Conservation (phyloP, 192 early-diverging fungal species). For the Chytriomyces confervae region DNA sequence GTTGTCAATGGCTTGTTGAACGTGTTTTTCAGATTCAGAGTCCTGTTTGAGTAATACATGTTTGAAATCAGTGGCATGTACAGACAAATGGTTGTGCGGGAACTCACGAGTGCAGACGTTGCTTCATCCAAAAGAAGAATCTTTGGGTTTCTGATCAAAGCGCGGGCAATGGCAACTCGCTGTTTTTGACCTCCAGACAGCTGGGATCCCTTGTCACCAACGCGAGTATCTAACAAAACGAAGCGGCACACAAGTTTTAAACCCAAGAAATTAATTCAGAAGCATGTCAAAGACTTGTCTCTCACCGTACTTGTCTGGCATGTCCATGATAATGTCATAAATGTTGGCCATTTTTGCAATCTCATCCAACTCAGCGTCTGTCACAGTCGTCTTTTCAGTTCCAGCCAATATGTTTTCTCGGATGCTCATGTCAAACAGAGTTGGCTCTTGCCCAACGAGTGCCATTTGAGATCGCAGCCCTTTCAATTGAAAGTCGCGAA, state of each 20-base stretch:
- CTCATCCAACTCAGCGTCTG: conserved; percentile 65
- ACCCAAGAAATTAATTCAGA: not conserved
- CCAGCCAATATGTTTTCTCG: conserved; percentile 47
- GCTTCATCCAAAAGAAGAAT: conserved; percentile 55
- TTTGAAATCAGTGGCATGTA: not conserved
- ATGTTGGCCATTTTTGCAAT: conserved; percentile 80
- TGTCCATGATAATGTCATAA: conserved; percentile 69
- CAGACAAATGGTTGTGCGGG: not conserved
- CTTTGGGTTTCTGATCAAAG: conserved; percentile 59
- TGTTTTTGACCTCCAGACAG: conserved; percentile 56
- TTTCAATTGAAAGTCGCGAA: conserved; percentile 71
- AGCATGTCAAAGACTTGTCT: conserved; percentile 2
- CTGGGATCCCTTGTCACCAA: conserved; percentile 54
- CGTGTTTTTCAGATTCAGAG: conserved; percentile 66
- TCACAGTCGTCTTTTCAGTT: conserved; percentile 14
- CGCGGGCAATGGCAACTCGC: conserved; percentile 56
- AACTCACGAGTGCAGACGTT: conserved; percentile 47
- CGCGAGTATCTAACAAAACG: conserved; percentile 50
- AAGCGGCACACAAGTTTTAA: not conserved
- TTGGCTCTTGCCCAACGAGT: conserved; percentile 63
- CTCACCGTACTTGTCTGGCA: conserved; percentile 72
- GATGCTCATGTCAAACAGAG: conserved; percentile 53
- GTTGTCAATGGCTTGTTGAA: conserved; percentile 68
- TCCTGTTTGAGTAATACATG: conserved; percentile 58
- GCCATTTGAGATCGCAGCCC: conserved; percentile 69